Evolutionary conservation across 768 basidiomycete genomes (phyloP), one percentile per base, ranked within the genome.

Genomic region (Pleurotus salmoneostramineus): DNA sequence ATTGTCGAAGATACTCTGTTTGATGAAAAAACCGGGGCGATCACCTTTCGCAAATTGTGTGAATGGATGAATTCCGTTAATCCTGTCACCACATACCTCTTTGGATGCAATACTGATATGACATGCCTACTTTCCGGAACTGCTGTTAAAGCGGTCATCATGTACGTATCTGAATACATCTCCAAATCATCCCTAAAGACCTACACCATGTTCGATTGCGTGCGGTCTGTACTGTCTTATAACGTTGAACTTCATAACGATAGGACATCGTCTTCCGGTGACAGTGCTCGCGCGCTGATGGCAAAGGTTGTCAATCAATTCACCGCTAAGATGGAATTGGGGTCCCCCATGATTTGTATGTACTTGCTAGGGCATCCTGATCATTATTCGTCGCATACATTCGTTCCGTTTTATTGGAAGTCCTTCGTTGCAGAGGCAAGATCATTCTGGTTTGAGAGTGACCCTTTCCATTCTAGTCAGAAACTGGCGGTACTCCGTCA

Each of bases 351-450:
- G 62, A 63, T 61, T 21, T 64, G 54, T 10, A 46, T 65, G 47
- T 66, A 69, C 43, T 51, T 69, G 14, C 49, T 69, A 27, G 63
- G 62, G 15, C 46, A 65, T 59, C 66, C 66, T 17, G 69, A 71
- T 49, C 68, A 72, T 48, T 74, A 74, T 55, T 70, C 66, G 6
- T 69, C 61, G 36, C 65, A 69, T 56, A 44, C 17, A 35, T 74
- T 73, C 62, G 60, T 65, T 10, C 27, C 50, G 62, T 50, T 57
- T n/a, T 40, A 40, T 40, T 40, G 37, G 37, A 8, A n/a, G n/a
- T 40, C 37, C 37, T 40, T 10, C n/a, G 37, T 40, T 40, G 37
- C 37, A 10, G 37, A 40, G n/a, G 37, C n/a, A n/a, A 8, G 37
- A 40, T 10, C 10, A 8, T 40, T 50, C 6, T 48, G 51, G 6